These are phyloP conservation scores for Meyerozyma athensensis DNA, from an alignment of 1,139 yeast genomes.

Conservation along the genomic window DNA sequence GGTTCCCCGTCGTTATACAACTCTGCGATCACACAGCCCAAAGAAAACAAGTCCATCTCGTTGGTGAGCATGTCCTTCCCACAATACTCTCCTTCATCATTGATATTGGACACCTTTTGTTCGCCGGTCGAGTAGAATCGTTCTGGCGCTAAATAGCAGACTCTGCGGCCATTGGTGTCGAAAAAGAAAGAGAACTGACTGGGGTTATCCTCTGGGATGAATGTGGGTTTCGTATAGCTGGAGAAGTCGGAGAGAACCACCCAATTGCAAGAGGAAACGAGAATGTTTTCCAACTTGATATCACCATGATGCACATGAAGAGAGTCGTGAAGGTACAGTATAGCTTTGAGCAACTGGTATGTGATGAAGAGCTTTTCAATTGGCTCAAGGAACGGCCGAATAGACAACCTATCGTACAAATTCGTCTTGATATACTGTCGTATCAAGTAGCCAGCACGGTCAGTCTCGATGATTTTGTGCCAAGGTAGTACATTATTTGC, in stretches of 20 bases:
- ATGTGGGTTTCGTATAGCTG: slow-evolving; percentile 69
- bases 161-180: slow-evolving; percentile 81
- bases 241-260: slow-evolving; percentile 78
- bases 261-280: slow-evolving; percentile 92
- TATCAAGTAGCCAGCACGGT: slow-evolving; percentile 84
- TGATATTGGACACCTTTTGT: slow-evolving; percentile 15
- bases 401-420: slow-evolving; percentile 78
- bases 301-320: slow-evolving; percentile 78
- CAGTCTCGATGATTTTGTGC: slow-evolving; percentile 75
- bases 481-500: slow-evolving; percentile 69
- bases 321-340: slow-evolving; percentile 58
- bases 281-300: slow-evolving; percentile 80
- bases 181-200: slow-evolving; percentile 90
- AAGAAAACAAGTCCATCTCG: slow-evolving; percentile 82
- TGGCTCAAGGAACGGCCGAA: slow-evolving; percentile 80
- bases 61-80: slow-evolving; percentile 41
- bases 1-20: slow-evolving; percentile 83
- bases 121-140: slow-evolving; percentile 48
- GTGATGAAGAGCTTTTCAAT: slow-evolving; percentile 81
- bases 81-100: slow-evolving; percentile 25
- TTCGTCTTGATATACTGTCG: slow-evolving; percentile 78
- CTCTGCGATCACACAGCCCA: slow-evolving; percentile 93
- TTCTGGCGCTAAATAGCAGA: slow-evolving; percentile 94
- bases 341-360: slow-evolving; percentile 65
- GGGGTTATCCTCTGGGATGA: slow-evolving; percentile 89